Evolutionary conservation across 129 eudicot genomes (phyloP).

Genomic region (Rutidosis leptorrhynchoides): DNA sequence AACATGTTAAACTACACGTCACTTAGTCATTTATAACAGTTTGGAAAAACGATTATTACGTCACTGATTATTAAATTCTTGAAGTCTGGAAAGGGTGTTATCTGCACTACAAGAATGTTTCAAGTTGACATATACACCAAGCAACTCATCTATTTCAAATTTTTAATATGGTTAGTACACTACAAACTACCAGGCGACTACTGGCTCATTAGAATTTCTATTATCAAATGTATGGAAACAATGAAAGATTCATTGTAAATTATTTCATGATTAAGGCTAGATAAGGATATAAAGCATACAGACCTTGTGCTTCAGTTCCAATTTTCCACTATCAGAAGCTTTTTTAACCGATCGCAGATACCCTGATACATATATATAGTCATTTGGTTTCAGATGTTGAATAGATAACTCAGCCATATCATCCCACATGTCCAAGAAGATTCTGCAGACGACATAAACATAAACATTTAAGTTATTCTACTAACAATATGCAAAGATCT

Average conservation of each 20-base stretch:
- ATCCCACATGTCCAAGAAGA: slow-evolving; percentile 56
- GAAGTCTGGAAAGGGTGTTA: neutral
- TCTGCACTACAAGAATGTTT: neutral
- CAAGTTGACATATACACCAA: neutral
- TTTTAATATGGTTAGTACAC: too few relatives aligned
- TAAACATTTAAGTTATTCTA: slow-evolving; percentile 14
- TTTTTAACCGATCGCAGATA: slow-evolving; percentile 32
- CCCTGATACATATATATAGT: slow-evolving; percentile 68
- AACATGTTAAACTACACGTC: neutral
- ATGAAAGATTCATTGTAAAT: too few relatives aligned
- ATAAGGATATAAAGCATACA: slow-evolving; percentile 2
- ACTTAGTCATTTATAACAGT: neutral
- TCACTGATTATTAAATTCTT: neutral
- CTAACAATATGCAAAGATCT: neutral
- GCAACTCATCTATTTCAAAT: neutral
- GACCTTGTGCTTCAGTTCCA: slow-evolving; percentile 37
- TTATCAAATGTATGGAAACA: too few relatives aligned
- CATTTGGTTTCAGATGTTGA: slow-evolving; percentile 57
- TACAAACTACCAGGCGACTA: too few relatives aligned
- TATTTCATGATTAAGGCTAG: too few relatives aligned
- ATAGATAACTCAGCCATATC: slow-evolving; percentile 56
- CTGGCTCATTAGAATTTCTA: too few relatives aligned
- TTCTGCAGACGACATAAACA: slow-evolving; percentile 43
- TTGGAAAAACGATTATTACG: neutral
- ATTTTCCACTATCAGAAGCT: slow-evolving; percentile 32